These are phyloP conservation scores for Avena sativa DNA, from an alignment of 176 grass and related monocot species.

Conservation along the genomic window DNA sequence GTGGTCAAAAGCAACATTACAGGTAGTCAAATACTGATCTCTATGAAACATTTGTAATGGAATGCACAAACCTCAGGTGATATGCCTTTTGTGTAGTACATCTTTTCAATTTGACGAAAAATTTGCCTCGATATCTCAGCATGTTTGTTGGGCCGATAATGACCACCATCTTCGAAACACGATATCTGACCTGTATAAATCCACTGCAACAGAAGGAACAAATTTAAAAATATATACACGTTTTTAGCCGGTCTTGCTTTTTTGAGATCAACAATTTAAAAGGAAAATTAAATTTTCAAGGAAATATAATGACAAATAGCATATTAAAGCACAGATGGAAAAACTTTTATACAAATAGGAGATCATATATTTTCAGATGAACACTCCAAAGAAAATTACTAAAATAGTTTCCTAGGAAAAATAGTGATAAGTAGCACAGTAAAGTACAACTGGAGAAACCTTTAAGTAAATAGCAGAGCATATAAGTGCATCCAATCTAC, in stretches of 20 bases:
- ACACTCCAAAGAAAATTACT: background rate
- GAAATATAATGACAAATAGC: conserved; percentile 33
- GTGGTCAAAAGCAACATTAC: conserved; percentile 9
- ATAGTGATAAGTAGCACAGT: background rate
- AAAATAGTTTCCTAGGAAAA: background rate
- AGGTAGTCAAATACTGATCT: conserved; percentile 16
- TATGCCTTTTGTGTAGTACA: conserved; percentile 63
- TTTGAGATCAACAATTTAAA: conserved; percentile 17
- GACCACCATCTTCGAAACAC: conserved; percentile 93
- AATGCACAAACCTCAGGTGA: conserved; percentile 66
- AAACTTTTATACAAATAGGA: conserved; percentile 81
- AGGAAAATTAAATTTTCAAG: conserved; percentile 6
- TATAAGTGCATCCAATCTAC: conserved; percentile 69
- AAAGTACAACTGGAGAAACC: conserved; percentile 43
- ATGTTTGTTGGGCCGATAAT: conserved; percentile 88
- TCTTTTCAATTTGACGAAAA: conserved; percentile 85
- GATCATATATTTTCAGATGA: conserved; percentile 43
- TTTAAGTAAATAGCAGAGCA: conserved; percentile 93
- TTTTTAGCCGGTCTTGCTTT: background rate
- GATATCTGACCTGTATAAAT: conserved; percentile 93
- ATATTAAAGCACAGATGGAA: conserved; percentile 10
- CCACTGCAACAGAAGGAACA: conserved; percentile 61
- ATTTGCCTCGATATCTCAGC: conserved; percentile 92
- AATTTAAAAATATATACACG: background rate
- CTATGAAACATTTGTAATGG: background rate